Evolutionary conservation across 129 eudicot species (phyloP).

Genomic region (Ambrosia artemisiifolia): DNA sequence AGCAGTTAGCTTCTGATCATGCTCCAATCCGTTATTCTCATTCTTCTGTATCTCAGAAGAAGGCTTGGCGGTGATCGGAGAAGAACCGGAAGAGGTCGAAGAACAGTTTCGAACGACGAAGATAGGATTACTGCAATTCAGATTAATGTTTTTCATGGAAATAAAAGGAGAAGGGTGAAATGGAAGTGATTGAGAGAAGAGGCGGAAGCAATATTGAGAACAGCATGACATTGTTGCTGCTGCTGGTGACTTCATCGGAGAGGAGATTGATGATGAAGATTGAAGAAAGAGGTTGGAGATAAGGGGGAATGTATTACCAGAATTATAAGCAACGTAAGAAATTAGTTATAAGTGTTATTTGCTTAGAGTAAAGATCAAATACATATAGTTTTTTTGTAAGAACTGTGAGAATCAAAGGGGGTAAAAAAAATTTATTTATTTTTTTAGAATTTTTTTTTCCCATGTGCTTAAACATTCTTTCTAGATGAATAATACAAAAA

Average conservation of each 20-base stretch:
- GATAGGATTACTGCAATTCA: constrained; percentile 12
- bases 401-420: too few relatives aligned
- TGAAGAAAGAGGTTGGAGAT: too few relatives aligned
- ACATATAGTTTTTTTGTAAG: too few relatives aligned
- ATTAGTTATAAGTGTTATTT: too few relatives aligned
- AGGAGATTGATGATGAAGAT: not conserved
- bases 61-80: constrained; percentile 69
- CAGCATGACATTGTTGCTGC: constrained; percentile 32
- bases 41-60: constrained; percentile 32
- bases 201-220: constrained; percentile 29
- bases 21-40: constrained; percentile 8
- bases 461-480: too few relatives aligned
- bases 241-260: not conserved
- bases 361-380: too few relatives aligned
- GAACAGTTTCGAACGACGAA: constrained; percentile 41
- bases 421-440: too few relatives aligned
- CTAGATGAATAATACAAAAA: too few relatives aligned
- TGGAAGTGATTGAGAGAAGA: constrained; percentile 39
- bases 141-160: not conserved
- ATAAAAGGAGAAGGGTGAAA: constrained; percentile 25
- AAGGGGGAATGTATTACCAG: too few relatives aligned
- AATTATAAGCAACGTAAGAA: too few relatives aligned
- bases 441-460: too few relatives aligned
- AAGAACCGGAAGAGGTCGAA: constrained; percentile 67
- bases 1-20: constrained; percentile 63